Percentiles rank a stretch among this genome's conserved stretches.
Evolutionary conservation across 2,329 filamentous ascomycete species (phyloP).

Genomic region (Lizonia empirigonia): DNA sequence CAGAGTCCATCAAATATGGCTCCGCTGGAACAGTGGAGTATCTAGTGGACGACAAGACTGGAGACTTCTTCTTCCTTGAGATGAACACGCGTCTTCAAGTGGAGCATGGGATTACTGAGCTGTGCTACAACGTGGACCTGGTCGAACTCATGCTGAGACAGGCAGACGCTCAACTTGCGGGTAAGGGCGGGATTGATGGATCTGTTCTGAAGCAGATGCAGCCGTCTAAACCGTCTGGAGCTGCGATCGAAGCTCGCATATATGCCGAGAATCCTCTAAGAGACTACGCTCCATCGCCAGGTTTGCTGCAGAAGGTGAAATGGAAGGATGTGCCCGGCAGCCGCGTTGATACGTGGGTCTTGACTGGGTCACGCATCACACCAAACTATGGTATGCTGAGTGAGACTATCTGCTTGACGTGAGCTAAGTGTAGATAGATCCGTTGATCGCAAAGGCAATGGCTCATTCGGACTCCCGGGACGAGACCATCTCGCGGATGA

Average conservation of each 20-base stretch:
- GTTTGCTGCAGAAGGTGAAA: conserved; percentile 61
- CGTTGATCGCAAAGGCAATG: conserved; percentile 65
- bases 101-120: conserved; percentile 63
- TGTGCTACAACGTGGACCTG: conserved; percentile 61
- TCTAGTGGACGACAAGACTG: conserved; percentile 81
- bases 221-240: conserved; percentile 51
- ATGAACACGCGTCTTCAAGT: conserved; percentile 66
- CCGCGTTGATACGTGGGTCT: conserved; percentile 69
- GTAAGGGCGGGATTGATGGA: conserved; percentile 53
- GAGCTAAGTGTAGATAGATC: conserved; percentile 45
- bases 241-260: conserved; percentile 60
- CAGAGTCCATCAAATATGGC: conserved; percentile 68
- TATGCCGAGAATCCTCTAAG: conserved; percentile 65
- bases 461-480: conserved; percentile 53
- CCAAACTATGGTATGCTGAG: conserved; percentile 58
- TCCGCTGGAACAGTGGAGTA: conserved; percentile 91
- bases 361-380: conserved; percentile 61
- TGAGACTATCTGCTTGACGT: background rate
- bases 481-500: conserved; percentile 54
- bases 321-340: conserved; percentile 58
- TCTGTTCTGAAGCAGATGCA: conserved; percentile 52
- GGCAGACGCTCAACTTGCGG: conserved; percentile 57
- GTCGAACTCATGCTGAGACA: conserved; percentile 63
- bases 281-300: conserved; percentile 64
- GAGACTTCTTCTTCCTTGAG: conserved; percentile 73